A percentile compares a stretch with the other conserved stretches of the same genome.
phyloP scores from a whole-genome alignment of 768 basidiomycete genomes.

The Podaxis sp. region DNA sequence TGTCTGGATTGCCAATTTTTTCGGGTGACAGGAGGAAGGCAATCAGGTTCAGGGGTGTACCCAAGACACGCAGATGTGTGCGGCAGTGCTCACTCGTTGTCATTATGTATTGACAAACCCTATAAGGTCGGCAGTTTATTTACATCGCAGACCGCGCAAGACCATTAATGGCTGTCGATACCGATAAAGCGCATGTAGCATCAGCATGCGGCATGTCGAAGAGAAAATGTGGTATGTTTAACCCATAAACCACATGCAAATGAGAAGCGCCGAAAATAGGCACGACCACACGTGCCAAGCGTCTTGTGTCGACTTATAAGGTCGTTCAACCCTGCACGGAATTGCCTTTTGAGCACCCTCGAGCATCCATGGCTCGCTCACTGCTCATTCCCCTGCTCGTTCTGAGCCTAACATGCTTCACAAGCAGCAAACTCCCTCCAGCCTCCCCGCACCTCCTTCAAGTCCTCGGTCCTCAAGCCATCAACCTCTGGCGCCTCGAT shows the following conservation, averaged over 20 bases:
- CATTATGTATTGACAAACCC: background rate
- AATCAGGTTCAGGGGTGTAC: background rate
- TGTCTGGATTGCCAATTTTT: background rate
- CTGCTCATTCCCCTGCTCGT: background rate
- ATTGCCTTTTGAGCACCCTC: background rate
- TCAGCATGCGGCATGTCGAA: background rate
- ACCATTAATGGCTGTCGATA: background rate
- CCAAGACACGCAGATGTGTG: too few relatives aligned
- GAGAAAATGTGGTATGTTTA: background rate
- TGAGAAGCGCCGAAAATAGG: background rate
- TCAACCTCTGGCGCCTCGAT: constrained; percentile 62
- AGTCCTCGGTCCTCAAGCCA: constrained; percentile 47
- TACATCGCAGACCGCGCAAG: background rate
- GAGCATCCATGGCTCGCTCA: background rate
- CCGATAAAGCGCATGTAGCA: background rate
- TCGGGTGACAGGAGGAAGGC: background rate
- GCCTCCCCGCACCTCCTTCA: constrained; percentile 15
- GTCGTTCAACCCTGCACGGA: background rate
- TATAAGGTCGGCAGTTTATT: background rate
- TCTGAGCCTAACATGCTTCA: background rate
- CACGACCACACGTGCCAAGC: constrained; percentile 4
- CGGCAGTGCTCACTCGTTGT: background rate
- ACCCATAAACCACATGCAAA: background rate
- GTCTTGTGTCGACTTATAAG: constrained; percentile 2
- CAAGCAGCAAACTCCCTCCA: background rate